Base-by-base conservation (phyloP, 305 asterid genomes). In the Andrographis paniculata region DNA sequence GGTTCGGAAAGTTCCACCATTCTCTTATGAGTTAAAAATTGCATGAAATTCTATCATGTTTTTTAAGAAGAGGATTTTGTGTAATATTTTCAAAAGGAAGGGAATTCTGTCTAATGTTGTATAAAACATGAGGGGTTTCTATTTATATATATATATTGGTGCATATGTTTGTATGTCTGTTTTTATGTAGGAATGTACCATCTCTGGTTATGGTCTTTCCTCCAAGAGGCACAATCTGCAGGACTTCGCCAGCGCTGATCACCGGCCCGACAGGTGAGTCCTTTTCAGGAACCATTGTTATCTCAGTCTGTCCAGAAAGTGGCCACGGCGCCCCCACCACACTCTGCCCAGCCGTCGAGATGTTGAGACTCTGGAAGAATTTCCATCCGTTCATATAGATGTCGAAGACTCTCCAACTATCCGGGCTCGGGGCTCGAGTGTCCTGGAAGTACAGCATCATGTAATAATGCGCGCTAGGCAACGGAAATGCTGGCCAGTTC, bases 381-480 rank as follows among this genome's bases (percentile, higher is more conserved):
- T 36, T 69, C 12, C 53, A 63, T 8, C 81, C 85, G 13, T 86
- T 86, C 21, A 89, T 17, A 40, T 69, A 37, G 19, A 86, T 35
- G 48, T 73, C 79, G 5, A 82, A 73, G 4, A 75, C 64, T 41
- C 98, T 64, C 98, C 96, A 89, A 69, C 92, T 89, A 52, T 60
- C 60, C 0, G 92, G 78, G 53, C 95, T 71, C 5, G 82, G 80
- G 15, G 57, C 54, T 1, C 98, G 74, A 6, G 51, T 76, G 48
- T 89, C 98, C 38, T 80, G 96, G 50, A 89, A 80, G 72, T 89
- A 89, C 46, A 89, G 57, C 0, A 81, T 75, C 18, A 89, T 45
- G 64, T 86, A 78, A 65, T 86, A 86, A 22, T 30, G 69, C 15
- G 84, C 79, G 17, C 42, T 58, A 0, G 77, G 48, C 41, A 89